Base-by-base conservation (phyloP, 441 rosid species). In the Mallotus japonicus region DNA sequence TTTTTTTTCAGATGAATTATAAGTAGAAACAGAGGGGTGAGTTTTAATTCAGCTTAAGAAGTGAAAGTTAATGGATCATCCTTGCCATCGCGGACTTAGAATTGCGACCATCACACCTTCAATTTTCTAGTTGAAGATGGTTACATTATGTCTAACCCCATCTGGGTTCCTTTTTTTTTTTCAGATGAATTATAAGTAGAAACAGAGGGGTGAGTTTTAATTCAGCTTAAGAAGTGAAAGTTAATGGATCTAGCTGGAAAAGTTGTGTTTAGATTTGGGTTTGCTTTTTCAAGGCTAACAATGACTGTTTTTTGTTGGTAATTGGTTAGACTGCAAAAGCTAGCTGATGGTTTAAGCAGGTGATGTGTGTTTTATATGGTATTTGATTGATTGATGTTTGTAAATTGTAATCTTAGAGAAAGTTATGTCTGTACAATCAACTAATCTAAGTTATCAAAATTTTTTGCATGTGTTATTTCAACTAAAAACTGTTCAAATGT, bases 91-190 rank as follows among this genome's bases (percentile, higher is more conserved):
- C 3, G 32, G 32, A 87, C 98, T 62, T 91, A 93, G 89, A 91
- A 86, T 70, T 93, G 95, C 69, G 95, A 93, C 84, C 90, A 86
- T 79, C 98, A 93, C 76, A 88, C 90, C 75, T 91, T 93, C 78
- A 91, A 93, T 72, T 93, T 91, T 83, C 93, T 93, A 55, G 89
- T 93, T 55, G 93, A 89, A 77, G 92, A 93, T 62, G 97, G 98
- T 71, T 93, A 83, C 61, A 90, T 95, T 91, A 81, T 37, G 40
- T 62, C 65, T 9, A n/a, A 3, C 50, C 58, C 32, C 17, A 32
- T n/a, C 22, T 77, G 32, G 14, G 40, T 5, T 5, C 4, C n/a
- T 42, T 58, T 16, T 32, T 75, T 70, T 56, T 54, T 62, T 40
- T 6, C 49, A 20, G 12, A 44, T 8, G 16, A 37, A 19, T 20